A percentile compares a stretch with the other conserved stretches of the same genome.
These are phyloP conservation scores for Penicillium sp. DNA, from an alignment of 2,329 filamentous ascomycete genomes.

Conservation along the genomic window DNA sequence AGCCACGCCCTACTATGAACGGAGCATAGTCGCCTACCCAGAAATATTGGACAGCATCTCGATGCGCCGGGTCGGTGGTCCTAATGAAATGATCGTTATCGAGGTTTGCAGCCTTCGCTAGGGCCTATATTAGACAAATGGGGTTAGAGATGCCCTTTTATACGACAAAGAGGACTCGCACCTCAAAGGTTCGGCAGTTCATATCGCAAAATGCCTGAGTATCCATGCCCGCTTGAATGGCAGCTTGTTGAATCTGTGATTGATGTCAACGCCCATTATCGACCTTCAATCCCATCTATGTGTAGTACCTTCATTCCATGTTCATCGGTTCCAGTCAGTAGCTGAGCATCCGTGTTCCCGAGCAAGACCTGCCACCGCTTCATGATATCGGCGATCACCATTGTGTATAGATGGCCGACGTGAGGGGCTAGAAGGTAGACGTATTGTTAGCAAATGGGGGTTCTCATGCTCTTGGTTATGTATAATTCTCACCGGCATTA, in stretches of 20 bases:
- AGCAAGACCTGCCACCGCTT: conserved; percentile 87
- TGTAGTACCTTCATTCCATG: conserved; percentile 78
- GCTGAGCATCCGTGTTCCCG: conserved; percentile 63
- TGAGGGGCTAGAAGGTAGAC: conserved; percentile 69
- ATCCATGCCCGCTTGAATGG: conserved; percentile 65
- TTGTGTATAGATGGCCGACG: conserved; percentile 90
- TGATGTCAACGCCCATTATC: conserved; percentile 17
- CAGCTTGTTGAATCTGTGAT: conserved; percentile 74
- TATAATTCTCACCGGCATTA: conserved; percentile 69
- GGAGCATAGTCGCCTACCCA: conserved; percentile 57
- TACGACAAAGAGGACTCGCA: conserved; percentile 23
- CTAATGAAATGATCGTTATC: conserved; percentile 85
- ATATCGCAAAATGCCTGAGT: conserved; percentile 86
- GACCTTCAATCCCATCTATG: not conserved
- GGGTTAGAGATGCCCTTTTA: conserved; percentile 1
- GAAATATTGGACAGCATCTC: conserved; percentile 81
- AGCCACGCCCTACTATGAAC: conserved; percentile 2
- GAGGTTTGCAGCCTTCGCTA: conserved; percentile 69
- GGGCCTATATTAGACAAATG: conserved; percentile 44
- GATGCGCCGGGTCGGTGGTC: conserved; percentile 81
- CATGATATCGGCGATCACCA: conserved; percentile 85
- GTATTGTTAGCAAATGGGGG: not conserved
- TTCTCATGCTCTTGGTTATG: not conserved
- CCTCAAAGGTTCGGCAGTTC: conserved; percentile 75
- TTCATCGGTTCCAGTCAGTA: conserved; percentile 93